Evolutionary conservation across 2,329 filamentous ascomycete species (phyloP).

Genomic region (Aphanocladium album): DNA sequence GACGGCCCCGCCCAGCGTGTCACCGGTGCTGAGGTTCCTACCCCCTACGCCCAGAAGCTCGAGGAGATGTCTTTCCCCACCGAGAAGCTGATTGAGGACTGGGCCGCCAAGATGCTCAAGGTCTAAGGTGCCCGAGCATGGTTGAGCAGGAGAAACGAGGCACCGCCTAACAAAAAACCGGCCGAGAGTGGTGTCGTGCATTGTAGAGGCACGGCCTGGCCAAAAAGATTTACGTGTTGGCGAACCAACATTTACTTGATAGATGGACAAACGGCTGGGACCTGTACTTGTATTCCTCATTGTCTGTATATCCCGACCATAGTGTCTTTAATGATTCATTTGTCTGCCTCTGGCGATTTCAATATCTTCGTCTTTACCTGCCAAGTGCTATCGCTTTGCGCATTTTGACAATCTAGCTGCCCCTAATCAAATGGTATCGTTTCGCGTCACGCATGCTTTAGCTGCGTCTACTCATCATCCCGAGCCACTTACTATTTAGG

Average conservation of each 20-base stretch:
- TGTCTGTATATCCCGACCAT: conserved; percentile 32
- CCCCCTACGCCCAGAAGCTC: conserved; percentile 86
- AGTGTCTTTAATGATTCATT: conserved; percentile 27
- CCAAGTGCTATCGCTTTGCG: no score
- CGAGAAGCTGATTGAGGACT: conserved; percentile 79
- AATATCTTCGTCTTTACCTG: no score
- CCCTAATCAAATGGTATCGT: no score
- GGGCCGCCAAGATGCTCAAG: conserved; percentile 82
- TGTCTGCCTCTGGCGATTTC: conserved; percentile 9
- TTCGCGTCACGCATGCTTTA: no score
- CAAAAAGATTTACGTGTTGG: conserved; percentile 4
- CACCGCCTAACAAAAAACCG: not conserved
- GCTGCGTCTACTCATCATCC: no score
- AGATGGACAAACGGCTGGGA: conserved; percentile 31
- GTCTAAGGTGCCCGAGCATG: conserved; percentile 49
- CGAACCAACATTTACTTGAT: conserved; percentile 25
- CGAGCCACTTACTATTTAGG: no score
- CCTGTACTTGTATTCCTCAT: conserved; percentile 39
- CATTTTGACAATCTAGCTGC: no score
- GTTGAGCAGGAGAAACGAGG: not conserved
- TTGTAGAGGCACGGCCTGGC: not conserved
- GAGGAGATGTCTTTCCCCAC: conserved; percentile 96
- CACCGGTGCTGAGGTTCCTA: conserved; percentile 95
- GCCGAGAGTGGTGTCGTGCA: not conserved
- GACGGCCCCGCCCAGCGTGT: conserved; percentile 89